A percentile compares a stretch with the other conserved stretches of the same genome.
These are phyloP conservation scores for Plenodomus tracheiphilus DNA, from an alignment of 2,329 filamentous ascomycete genomes.

Conservation along the genomic window DNA sequence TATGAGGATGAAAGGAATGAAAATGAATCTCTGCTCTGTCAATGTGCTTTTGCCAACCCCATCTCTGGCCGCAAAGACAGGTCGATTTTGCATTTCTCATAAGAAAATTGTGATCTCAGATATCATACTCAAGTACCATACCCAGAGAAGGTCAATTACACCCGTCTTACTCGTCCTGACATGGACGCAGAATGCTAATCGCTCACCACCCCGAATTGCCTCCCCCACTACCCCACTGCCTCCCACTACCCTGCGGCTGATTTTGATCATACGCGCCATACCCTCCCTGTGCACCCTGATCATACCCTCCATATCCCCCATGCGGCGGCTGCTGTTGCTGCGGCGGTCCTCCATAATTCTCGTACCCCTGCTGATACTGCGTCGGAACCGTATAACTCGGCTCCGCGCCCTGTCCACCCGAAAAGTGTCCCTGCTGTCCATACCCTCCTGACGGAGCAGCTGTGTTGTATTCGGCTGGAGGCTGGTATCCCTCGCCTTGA, in stretches of 20 bases:
- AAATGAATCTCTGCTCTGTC: neutral
- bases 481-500: slow-evolving; percentile 32
- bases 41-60: no score
- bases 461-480: slow-evolving; percentile 32
- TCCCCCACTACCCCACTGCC: slow-evolving; percentile 38
- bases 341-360: slow-evolving; percentile 24
- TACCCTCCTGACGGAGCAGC: slow-evolving; percentile 26
- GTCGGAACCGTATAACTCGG: slow-evolving; percentile 40
- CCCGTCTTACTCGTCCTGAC: no score
- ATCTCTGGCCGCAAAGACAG: no score
- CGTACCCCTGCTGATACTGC: slow-evolving; percentile 44
- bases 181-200: neutral
- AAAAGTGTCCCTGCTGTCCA: slow-evolving; percentile 33
- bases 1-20: neutral
- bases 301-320: slow-evolving; percentile 27
- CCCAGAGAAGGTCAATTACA: no score
- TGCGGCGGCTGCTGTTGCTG: slow-evolving; percentile 9
- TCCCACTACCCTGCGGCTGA: slow-evolving; percentile 16
- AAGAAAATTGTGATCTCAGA: no score
- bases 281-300: slow-evolving; percentile 16
- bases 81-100: no score
- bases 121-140: no score
- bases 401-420: slow-evolving; percentile 37
- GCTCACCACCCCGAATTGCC: slow-evolving; percentile 32
- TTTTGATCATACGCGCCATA: slow-evolving; percentile 28